These are phyloP conservation scores for Petunia hybrid DNA, from an alignment of 305 asterid genomes.

Conservation along the genomic window DNA sequence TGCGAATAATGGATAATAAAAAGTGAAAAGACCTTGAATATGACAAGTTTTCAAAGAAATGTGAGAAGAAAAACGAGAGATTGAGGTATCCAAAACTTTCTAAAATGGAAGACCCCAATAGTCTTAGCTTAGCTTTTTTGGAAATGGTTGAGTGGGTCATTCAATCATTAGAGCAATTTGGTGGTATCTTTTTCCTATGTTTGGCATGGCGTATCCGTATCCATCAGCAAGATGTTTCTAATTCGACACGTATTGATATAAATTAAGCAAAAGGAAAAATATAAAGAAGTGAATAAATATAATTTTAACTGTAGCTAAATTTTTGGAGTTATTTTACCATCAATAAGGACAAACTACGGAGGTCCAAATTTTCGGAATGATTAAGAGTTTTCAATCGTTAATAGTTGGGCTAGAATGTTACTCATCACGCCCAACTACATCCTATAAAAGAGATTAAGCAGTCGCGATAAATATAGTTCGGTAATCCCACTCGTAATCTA, in stretches of 20 bases:
- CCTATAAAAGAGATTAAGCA: too few relatives aligned
- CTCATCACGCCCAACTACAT: too few relatives aligned
- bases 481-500: too few relatives aligned
- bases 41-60: background rate
- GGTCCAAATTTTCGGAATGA: too few relatives aligned
- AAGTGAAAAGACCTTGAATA: background rate
- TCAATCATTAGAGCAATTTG: slow-evolving; percentile 17
- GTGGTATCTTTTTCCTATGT: slow-evolving; percentile 9
- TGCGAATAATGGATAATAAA: background rate
- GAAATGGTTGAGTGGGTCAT: background rate
- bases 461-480: too few relatives aligned
- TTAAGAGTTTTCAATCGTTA: too few relatives aligned
- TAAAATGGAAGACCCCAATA: background rate
- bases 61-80: background rate
- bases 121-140: slow-evolving; percentile 25
- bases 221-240: slow-evolving; percentile 1
- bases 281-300: background rate
- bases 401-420: too few relatives aligned
- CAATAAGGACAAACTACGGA: too few relatives aligned
- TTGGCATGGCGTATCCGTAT: background rate
- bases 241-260: background rate
- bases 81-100: background rate
- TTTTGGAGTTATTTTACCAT: too few relatives aligned
- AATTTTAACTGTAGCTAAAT: background rate
- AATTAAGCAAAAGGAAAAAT: background rate